These are phyloP conservation scores for Zygoascus hellenicus DNA, from an alignment of 1,139 yeast genomes.

Conservation along the genomic window DNA sequence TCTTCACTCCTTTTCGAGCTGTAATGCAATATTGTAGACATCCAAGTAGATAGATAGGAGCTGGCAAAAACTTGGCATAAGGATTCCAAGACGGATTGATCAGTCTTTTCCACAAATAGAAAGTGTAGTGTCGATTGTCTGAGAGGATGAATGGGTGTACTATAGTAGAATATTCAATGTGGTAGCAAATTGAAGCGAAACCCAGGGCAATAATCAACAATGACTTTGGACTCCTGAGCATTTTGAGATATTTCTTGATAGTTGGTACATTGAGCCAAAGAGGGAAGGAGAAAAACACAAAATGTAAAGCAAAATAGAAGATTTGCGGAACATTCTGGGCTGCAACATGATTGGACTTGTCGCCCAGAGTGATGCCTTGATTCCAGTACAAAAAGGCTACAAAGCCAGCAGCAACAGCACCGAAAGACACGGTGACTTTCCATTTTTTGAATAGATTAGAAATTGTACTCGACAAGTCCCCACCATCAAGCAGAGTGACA, in stretches of 20 bases:
- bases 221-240: constrained; percentile 16
- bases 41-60: constrained; percentile 70
- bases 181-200: constrained; percentile 39
- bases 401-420: constrained; percentile 48
- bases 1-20: constrained; percentile 24
- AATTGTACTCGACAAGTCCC: not conserved
- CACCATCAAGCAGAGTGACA: constrained; percentile 17
- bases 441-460: constrained; percentile 2
- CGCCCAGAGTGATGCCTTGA: constrained; percentile 81
- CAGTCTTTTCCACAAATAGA: constrained; percentile 69
- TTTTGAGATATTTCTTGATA: constrained; percentile 27
- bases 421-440: constrained; percentile 45
- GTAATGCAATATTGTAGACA: constrained; percentile 36
- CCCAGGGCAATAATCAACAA: constrained; percentile 14
- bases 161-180: constrained; percentile 57
- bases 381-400: constrained; percentile 53
- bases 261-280: constrained; percentile 23
- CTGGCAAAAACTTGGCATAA: constrained; percentile 34
- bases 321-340: constrained; percentile 73
- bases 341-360: constrained; percentile 74
- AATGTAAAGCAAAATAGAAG: constrained; percentile 66
- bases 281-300: constrained; percentile 62
- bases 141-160: constrained; percentile 89
- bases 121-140: constrained; percentile 90
- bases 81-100: constrained; percentile 27